These are phyloP conservation scores for Cajanus cajan DNA, from an alignment of 306 rosid species.

Conservation along the genomic window DNA sequence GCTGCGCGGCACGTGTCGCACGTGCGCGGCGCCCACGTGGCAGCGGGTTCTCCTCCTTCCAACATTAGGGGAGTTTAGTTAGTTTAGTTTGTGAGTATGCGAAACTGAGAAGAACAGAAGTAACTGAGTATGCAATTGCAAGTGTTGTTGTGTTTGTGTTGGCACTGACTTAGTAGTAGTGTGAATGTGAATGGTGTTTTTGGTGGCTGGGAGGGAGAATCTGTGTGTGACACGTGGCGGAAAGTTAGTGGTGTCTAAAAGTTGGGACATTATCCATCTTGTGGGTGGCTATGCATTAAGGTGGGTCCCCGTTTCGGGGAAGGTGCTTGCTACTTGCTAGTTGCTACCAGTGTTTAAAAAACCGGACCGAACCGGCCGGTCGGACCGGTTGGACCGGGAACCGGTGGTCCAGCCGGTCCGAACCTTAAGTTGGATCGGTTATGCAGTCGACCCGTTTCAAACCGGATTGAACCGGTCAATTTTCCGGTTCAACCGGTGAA, in stretches of 20 bases:
- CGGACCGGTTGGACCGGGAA: no score
- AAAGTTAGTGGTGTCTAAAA: slow-evolving; percentile 45
- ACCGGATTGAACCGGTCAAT: no score
- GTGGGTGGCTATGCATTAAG: slow-evolving; percentile 48
- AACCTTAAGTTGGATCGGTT: no score
- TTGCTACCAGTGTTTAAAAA: no score
- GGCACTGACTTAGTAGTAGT: neutral
- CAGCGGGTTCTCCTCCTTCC: slow-evolving; percentile 32
- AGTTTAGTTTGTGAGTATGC: neutral
- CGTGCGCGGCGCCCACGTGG: slow-evolving; percentile 58
- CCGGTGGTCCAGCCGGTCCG: no score
- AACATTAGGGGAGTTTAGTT: slow-evolving; percentile 34
- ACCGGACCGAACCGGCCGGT: no score
- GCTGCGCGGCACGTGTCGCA: slow-evolving; percentile 71
- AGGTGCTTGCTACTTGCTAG: no score
- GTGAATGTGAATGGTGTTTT: neutral
- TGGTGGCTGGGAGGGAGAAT: slow-evolving; percentile 41
- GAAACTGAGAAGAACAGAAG: neutral
- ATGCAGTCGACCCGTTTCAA: no score
- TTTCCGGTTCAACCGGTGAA: no score
- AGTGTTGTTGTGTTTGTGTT: neutral
- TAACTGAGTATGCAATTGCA: neutral
- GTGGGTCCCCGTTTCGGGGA: neutral
- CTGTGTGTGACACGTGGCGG: slow-evolving; percentile 57
- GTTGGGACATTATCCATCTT: slow-evolving; percentile 63